Conservation (phyloP, 106 monocot genomes). For the Dioscorea alata region DNA sequence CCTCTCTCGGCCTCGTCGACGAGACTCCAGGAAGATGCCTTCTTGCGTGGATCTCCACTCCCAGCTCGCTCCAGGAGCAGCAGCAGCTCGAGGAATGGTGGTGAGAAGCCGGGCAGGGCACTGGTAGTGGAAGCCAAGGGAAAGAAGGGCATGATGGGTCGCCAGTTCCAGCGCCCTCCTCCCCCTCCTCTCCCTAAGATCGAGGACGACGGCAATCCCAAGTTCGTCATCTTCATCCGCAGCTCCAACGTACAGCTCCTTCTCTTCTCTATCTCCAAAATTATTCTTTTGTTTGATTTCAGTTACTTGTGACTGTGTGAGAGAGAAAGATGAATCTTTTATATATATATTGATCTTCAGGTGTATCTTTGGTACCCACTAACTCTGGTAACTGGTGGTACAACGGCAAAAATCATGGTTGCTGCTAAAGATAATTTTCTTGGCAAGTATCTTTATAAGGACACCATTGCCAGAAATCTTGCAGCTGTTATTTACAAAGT, state of each 20-base stretch:
- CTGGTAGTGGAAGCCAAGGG: constrained; percentile 75
- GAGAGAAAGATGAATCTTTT: no score
- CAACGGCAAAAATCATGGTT: constrained; percentile 99
- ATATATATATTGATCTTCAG: constrained; percentile 30
- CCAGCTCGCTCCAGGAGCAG: constrained; percentile 1
- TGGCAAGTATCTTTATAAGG: constrained; percentile 94
- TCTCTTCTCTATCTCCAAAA: not conserved
- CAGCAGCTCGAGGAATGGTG: not conserved
- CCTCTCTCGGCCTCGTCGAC: constrained; percentile 16
- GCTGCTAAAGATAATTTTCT: constrained; percentile 94
- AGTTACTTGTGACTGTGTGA: not conserved
- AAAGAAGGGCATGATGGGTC: constrained; percentile 48
- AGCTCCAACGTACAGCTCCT: constrained; percentile 43
- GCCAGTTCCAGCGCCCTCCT: constrained; percentile 49
- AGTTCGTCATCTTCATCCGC: constrained; percentile 89
- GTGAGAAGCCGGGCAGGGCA: not conserved
- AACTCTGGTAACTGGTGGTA: constrained; percentile 79
- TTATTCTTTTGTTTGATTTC: not conserved
- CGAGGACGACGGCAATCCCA: constrained; percentile 90
- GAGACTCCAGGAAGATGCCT: constrained; percentile 18
- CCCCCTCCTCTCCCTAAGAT: constrained; percentile 79
- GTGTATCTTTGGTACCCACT: constrained; percentile 96
- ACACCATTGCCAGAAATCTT: constrained; percentile 88
- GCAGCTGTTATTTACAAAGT: constrained; percentile 97
- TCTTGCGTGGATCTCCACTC: constrained; percentile 5